Percentiles rank a stretch among this genome's conserved stretches.
phyloP scores from a whole-genome alignment of 23 red algal species.

The Gracilaria domingensis region DNA sequence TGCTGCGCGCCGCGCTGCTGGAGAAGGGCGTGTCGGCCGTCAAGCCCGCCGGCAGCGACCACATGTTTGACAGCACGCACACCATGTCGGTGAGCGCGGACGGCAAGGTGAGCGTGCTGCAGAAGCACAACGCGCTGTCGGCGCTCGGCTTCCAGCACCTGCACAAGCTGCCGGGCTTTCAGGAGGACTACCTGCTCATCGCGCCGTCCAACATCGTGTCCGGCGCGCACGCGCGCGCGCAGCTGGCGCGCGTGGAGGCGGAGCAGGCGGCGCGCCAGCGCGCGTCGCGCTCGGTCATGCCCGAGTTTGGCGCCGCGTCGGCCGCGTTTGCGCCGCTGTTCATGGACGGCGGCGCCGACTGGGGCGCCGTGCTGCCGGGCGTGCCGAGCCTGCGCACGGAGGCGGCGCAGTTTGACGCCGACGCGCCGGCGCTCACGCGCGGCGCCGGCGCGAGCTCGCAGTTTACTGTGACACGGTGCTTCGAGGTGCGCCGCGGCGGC shows the following conservation, averaged over 20 bases:
- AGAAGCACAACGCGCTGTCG: neutral
- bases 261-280: neutral
- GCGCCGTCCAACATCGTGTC: constrained; percentile 53
- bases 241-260: constrained; percentile 42
- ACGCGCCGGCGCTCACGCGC: neutral
- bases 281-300: constrained; percentile 11
- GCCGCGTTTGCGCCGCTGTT: constrained; percentile 5
- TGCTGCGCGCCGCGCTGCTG: constrained; percentile 23
- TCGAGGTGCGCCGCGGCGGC: neutral
- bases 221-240: constrained; percentile 40
- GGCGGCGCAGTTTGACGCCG: neutral
- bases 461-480: neutral
- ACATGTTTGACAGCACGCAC: constrained; percentile 1
- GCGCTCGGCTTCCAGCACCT: neutral
- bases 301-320: constrained; percentile 2
- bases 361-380: neutral
- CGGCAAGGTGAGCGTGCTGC: neutral
- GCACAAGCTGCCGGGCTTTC: constrained; percentile 54
- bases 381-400: constrained; percentile 1
- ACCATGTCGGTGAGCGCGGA: constrained; percentile 29
- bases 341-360: neutral
- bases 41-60: constrained; percentile 8
- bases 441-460: neutral
- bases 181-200: constrained; percentile 42
- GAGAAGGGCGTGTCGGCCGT: constrained; percentile 42